A percentile compares a stretch with the other conserved stretches of the same genome.
Evolutionary conservation across 2,329 filamentous ascomycete species (phyloP).

Genomic region (Conoideocrella luteorostrata): DNA sequence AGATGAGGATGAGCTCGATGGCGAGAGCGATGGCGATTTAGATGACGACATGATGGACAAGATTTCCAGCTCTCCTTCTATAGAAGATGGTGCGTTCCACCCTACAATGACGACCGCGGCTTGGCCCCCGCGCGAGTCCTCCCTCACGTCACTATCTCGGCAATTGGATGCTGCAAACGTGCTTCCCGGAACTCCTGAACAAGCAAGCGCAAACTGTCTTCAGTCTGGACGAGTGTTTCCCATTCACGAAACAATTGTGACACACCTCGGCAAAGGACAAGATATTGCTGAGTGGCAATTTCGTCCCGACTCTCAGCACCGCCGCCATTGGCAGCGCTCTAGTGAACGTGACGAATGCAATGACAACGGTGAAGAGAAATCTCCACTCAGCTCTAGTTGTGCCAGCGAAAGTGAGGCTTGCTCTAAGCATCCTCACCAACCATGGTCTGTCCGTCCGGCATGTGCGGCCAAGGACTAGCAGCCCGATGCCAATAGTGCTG

Average conservation of each 20-base stretch:
- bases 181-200: slow-evolving; percentile 27
- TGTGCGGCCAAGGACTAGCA: slow-evolving; percentile 7
- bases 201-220: slow-evolving; percentile 19
- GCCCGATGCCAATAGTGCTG: not conserved
- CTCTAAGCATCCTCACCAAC: too few relatives aligned
- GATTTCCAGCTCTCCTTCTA: slow-evolving; percentile 97
- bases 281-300: slow-evolving; percentile 14
- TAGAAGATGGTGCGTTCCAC: slow-evolving; percentile 91
- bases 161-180: slow-evolving; percentile 21
- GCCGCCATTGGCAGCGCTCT: not conserved
- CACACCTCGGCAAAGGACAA: not conserved
- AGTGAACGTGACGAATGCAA: slow-evolving; percentile 37
- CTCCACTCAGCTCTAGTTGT: slow-evolving; percentile 12
- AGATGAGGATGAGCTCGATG: slow-evolving; percentile 59
- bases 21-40: slow-evolving; percentile 58
- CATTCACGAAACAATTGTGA: slow-evolving; percentile 15
- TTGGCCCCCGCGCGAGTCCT: slow-evolving; percentile 40
- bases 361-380: slow-evolving; percentile 21
- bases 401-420: not conserved
- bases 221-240: slow-evolving; percentile 25
- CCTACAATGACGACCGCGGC: slow-evolving; percentile 26
- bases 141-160: slow-evolving; percentile 28
- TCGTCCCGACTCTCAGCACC: slow-evolving; percentile 27
- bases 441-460: not conserved
- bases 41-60: slow-evolving; percentile 97